Base-by-base conservation (phyloP, 1,284 basidiomycete genomes). In the Ceratorhiza oryzae-sativae region DNA sequence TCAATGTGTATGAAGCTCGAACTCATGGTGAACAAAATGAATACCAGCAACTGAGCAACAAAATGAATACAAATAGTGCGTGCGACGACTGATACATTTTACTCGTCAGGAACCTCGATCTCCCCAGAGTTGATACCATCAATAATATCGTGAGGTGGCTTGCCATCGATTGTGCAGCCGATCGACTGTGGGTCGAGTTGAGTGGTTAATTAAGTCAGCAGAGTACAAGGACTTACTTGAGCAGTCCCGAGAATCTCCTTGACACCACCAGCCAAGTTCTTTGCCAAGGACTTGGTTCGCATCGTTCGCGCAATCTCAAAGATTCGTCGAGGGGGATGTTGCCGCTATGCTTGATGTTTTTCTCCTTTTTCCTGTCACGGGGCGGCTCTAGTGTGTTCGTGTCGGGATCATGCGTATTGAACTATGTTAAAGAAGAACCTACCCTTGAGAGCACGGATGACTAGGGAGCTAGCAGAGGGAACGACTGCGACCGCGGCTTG, bases 321-420 rank as follows among this genome's bases (percentile, higher is more conserved):
- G 80, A 99, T 95, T 97, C 93, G 81, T 98, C 97, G 73, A 99
- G 86, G 73, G 95, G 81, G 77, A 99, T 88, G 87, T 98, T 99
- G 76, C 97, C 97, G 75, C 85, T 84, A 88, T 99, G 97, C 83
- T 95, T 96, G 85, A 98, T 97, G 88, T 99, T 99, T 88, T 99
- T 99, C 88, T 98, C 95, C 90, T 99, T 99, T 86, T 99, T 99
- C 79, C 97, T 91, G 86, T 99, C 97, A 81, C 97, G 95, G 79
- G 95, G 95, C 77, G 97, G 97, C 87, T 99, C 96, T 95, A 81
- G n/a, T 36, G 30, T 15, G 45, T 41, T n/a, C 51, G 23, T 34
- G 23, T 39, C 49, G 1, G 10, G 18, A 30, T 36, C 23, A 34
- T 20, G 32, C 32, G 15, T 25, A 8, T 25, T 12, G 8, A 53